Base-by-base conservation (phyloP, 306 rosid species). In the Cucurbita argyrosperma region DNA sequence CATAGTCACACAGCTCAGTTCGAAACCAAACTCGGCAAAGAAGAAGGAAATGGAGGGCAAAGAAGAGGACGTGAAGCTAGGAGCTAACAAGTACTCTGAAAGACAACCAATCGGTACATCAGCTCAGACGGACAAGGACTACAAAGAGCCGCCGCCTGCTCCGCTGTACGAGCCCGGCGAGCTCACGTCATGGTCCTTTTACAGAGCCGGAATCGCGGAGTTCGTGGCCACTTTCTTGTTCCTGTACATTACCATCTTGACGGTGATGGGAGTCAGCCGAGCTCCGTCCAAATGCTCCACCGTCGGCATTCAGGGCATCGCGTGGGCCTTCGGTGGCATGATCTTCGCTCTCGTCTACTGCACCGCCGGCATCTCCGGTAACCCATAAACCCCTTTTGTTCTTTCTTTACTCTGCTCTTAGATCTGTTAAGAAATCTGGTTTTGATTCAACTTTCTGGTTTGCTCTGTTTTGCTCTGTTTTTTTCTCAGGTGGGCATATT, bases 251-350 rank as follows among this genome's bases (percentile, higher is more conserved):
- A 85, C 96, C 23, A 46, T 92, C 45, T 75, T 90, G 73, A 92
- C 98, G 37, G 98, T 90, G 0, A 92, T 90, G 91, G 98, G 96
- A n/a, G 90, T 87, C 2, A 75, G 52, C 21, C 85, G 81, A 21
- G 69, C 87, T 15, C 55, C 81, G 0, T 23, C 6, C 57, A 88
- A 78, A 81, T 92, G 98, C 79, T 46, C 83, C 75, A 69, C 88
- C 74, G 98, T 92, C 45, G 96, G 98, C 49, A 77, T 86, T 75
- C 98, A 90, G 57, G 98, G 98, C 7, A 92, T 92, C 79, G 98
- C 98, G 61, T 92, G 98, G 98, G 90, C 98, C 71, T 92, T 92
- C 82, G 98, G 98, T 74, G 98, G 98, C n/a, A 88, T 88, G 96
- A 92, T 92, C 64, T 92, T 92, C 65, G 93, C 96, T 10, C 96